Evolutionary conservation across 345 rosid species (phyloP), one percentile per base, ranked within the genome.

Genomic region (Citrus glauca): DNA sequence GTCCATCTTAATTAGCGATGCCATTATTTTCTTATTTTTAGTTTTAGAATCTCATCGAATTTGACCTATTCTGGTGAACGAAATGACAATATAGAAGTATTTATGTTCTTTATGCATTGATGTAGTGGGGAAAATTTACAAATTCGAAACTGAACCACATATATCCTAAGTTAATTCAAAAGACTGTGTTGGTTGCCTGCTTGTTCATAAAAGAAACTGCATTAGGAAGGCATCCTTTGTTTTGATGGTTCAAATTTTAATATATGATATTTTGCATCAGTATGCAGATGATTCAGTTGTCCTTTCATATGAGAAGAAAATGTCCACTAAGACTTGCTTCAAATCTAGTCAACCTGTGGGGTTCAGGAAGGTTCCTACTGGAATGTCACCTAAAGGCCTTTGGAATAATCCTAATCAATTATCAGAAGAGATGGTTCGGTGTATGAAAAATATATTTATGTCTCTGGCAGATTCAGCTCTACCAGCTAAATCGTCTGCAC

Each of bases 371-470:
- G 73, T 85, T 76, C 84, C 89, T 63, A 90, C 85, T 75, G 91
- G 83, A 77, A 75, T 89, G 77, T 83, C 87, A 62, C 85, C 87
- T 64, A 90, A 89, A 85, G 87, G 86, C 79, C 86, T 95, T 25
- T 91, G 95, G 92, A 89, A 90, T 86, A 85, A 90, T 72, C 99
- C 99, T 72, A 93, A 92, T 81, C 86, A 75, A 77, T 80, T 95
- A 64, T 91, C 97, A 1, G 92, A 95, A 85, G 92, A 93, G 87
- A 95, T 95, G 97, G 88, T 93, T 56, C 81, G 88, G 85, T 95
- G 97, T 87, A 95, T 95, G 99, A 91, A 89, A 85, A 88, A 93
- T 82, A 92, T 95, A 86, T 95, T 88, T 81, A 86, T 91, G 74
- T 95, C 90, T 67, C 93, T 95, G 64, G 92, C 93, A 42, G 98